Percentiles rank a stretch among this genome's conserved stretches.
phyloP scores from a whole-genome alignment of 208 protist genomes.

The Trypanosoma avium region DNA sequence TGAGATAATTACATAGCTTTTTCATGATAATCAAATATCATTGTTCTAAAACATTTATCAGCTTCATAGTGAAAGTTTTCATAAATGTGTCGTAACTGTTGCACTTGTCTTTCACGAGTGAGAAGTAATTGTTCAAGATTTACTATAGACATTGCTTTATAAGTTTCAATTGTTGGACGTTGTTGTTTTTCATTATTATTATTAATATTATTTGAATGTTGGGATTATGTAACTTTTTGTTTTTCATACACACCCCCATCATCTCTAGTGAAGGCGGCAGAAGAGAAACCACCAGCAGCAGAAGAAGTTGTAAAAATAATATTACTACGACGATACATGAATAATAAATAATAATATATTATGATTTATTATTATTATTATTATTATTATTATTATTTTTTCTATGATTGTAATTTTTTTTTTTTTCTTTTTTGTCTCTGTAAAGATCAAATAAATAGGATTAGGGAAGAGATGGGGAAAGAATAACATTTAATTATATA shows the following conservation, averaged over 20 bases:
- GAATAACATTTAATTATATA: no score
- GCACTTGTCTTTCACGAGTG: constrained; percentile 56
- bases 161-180: constrained; percentile 78
- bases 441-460: no score
- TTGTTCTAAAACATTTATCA: constrained; percentile 76
- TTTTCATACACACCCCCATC: constrained; percentile 34
- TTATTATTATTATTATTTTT: no score
- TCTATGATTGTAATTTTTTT: no score
- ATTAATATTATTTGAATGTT: constrained; percentile 12
- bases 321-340: no score
- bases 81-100: constrained; percentile 69
- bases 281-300: constrained; percentile 49
- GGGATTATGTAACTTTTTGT: constrained; percentile 6
- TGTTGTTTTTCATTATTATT: no score
- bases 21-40: constrained; percentile 90
- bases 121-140: constrained; percentile 57
- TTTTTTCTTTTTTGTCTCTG: no score
- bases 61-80: constrained; percentile 86
- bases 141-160: constrained; percentile 53
- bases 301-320: neutral
- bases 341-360: no score
- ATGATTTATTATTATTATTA: no score
- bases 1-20: constrained; percentile 86
- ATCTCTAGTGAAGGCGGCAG: constrained; percentile 70
- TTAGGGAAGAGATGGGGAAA: no score